Evolutionary conservation across 108 stramenopile species (phyloP), one percentile per base, ranked within the genome.

Genomic region (Cyclotella sp.): DNA sequence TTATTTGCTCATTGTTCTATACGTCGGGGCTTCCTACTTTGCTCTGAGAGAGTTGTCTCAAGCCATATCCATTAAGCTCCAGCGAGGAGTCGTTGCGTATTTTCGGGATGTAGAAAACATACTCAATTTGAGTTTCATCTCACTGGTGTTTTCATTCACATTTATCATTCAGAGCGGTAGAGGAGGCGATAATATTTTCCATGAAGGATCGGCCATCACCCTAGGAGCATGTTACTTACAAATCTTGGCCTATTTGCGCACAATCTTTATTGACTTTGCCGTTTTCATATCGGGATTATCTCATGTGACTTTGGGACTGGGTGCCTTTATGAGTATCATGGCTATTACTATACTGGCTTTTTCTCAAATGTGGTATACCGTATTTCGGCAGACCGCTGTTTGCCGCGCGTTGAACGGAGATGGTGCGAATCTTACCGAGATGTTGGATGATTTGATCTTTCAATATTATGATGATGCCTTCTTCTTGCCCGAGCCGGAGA

Each of bases 281-380:
- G 90, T 95, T 22, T 92, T 95, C 74, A 79, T 92, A 26, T 83
- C 81, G 59, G 90, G 90, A 34, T 77, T 95, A 3, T 73, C 78
- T 21, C 89, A 88, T 60, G 91, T 95, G 19, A 66, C 85, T 12
- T 67, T 68, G 40, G 76, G 87, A 28, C 84, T 95, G 55, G 68
- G 83, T 27, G 90, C 91, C 15, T 95, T 95, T 68, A 59, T 92
- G 55, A 59, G 87, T 51, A 86, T 88, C 67, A 76, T 92, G 26
- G 65, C 67, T n/a, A 86, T 91, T 27, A 91, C 91, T 47, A 72
- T 95, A 70, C 54, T 90, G 69, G 90, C 90, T 27, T 95, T 95
- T 85, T 89, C 90, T 6, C 90, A 91, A 76, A 92, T 90, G 89
- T 95, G 92, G 74, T 88, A 79, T 63, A 86, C 90, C 22, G 62